These are phyloP conservation scores for Tolypocladium sp. DNA, from an alignment of 2,329 filamentous ascomycete species.

Conservation along the genomic window DNA sequence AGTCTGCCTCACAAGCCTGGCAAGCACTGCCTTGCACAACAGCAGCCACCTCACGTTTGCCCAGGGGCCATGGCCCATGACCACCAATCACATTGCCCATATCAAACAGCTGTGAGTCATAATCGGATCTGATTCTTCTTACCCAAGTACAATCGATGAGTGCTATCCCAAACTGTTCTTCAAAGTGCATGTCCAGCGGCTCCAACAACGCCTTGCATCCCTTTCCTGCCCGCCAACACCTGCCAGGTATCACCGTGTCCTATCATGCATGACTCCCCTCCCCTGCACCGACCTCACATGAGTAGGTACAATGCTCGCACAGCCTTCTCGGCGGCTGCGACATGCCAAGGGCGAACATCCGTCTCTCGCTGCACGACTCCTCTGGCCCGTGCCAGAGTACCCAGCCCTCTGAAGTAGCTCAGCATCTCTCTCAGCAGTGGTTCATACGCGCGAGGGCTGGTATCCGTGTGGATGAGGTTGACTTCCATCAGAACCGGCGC, in stretches of 20 bases:
- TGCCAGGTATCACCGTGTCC: background rate
- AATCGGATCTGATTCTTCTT: background rate
- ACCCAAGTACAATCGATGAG: background rate
- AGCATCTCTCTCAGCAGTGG: constrained; percentile 61
- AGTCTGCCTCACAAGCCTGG: background rate
- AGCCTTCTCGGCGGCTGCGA: constrained; percentile 62
- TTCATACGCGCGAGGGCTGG: constrained; percentile 46
- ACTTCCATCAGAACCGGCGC: constrained; percentile 53
- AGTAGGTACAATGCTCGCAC: constrained; percentile 55
- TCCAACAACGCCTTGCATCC: background rate
- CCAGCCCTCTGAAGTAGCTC: constrained; percentile 57
- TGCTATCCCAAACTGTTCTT: background rate
- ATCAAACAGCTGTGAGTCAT: background rate
- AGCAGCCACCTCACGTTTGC: background rate
- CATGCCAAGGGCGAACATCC: constrained; percentile 68
- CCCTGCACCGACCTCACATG: constrained; percentile 36
- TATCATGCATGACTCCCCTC: background rate
- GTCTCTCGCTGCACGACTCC: constrained; percentile 50
- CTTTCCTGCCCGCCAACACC: background rate
- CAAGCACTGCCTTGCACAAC: background rate
- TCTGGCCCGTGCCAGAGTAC: constrained; percentile 58
- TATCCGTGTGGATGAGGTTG: constrained; percentile 51
- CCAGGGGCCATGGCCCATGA: too few relatives aligned
- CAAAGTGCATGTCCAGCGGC: background rate
- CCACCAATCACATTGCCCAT: background rate